Conservation (phyloP, 768 basidiomycete species). For the Russula emetica region DNA sequence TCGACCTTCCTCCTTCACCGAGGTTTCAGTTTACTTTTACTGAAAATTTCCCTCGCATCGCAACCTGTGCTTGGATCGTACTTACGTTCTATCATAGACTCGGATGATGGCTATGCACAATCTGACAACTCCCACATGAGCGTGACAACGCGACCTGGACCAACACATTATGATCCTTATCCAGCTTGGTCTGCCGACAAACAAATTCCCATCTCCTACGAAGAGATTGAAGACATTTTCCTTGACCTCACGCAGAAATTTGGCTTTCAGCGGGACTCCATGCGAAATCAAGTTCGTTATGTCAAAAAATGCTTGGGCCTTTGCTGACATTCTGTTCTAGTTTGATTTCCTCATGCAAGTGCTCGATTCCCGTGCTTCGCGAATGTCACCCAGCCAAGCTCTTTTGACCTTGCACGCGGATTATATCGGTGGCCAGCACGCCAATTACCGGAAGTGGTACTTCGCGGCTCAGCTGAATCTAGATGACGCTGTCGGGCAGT, state of each 20-base stretch:
- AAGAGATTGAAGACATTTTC: constrained; percentile 98
- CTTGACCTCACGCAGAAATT: constrained; percentile 98
- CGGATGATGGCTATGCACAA: constrained; percentile 33
- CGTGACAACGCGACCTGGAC: constrained; percentile 24
- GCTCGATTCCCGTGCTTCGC: constrained; percentile 95
- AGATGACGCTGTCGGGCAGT: constrained; percentile 95
- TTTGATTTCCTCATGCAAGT: constrained; percentile 98
- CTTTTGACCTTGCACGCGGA: constrained; percentile 96
- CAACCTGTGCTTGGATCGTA: constrained; percentile 2
- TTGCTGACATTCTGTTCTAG: constrained; percentile 38
- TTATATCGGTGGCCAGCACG: constrained; percentile 97
- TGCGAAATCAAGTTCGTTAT: constrained; percentile 81
- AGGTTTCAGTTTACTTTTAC: neutral
- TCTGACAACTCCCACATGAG: constrained; percentile 38
- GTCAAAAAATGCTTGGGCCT: constrained; percentile 12
- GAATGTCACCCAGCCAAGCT: constrained; percentile 96
- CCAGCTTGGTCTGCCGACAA: constrained; percentile 94
- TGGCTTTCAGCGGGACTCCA: constrained; percentile 93
- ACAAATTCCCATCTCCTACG: constrained; percentile 93
- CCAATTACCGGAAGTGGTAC: constrained; percentile 99
- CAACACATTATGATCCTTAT: constrained; percentile 58
- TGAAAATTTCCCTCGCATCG: neutral
- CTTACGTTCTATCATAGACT: constrained; percentile 30
- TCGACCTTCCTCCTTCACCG: neutral
- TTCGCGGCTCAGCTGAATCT: constrained; percentile 99